These are phyloP conservation scores for Dendrobium officinale DNA, from an alignment of 106 monocot genomes.

Conservation along the genomic window DNA sequence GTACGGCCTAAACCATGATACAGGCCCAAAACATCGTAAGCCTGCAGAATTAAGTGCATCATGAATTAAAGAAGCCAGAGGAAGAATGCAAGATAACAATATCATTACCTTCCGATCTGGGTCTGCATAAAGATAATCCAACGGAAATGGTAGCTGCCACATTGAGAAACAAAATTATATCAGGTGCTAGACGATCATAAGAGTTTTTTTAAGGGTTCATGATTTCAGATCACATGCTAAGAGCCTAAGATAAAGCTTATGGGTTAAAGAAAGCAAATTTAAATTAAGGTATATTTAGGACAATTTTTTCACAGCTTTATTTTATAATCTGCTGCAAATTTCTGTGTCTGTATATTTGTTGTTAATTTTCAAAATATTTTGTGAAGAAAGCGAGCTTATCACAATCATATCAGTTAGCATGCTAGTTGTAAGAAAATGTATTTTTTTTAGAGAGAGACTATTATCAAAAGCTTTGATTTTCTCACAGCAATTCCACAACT, in stretches of 20 bases:
- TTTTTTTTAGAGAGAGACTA: too few species aligned
- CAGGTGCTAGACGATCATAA: neutral
- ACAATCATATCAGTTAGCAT: too few species aligned
- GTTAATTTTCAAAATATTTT: too few species aligned
- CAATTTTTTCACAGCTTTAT: too few species aligned
- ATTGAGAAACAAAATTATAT: neutral
- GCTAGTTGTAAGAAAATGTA: too few species aligned
- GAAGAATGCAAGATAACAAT: neutral
- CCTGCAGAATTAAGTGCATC: conserved; percentile 32
- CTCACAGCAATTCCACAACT: too few species aligned
- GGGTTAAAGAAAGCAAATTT: neutral
- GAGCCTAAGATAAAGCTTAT: neutral
- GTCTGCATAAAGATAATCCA: conserved; percentile 75
- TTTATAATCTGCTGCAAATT: too few species aligned
- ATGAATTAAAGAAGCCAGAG: neutral
- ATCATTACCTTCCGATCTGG: conserved; percentile 63
- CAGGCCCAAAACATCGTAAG: conserved; percentile 63
- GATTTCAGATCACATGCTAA: neutral
- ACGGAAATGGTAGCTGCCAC: conserved; percentile 67
- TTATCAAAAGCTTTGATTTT: too few species aligned
- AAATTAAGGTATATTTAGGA: neutral
- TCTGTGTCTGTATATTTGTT: too few species aligned
- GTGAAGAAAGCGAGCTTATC: too few species aligned
- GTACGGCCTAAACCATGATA: conserved; percentile 83
- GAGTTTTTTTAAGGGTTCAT: neutral